phyloP scores from a whole-genome alignment of 1,284 basidiomycete genomes.

The Kalmanozyma brasiliensis region DNA sequence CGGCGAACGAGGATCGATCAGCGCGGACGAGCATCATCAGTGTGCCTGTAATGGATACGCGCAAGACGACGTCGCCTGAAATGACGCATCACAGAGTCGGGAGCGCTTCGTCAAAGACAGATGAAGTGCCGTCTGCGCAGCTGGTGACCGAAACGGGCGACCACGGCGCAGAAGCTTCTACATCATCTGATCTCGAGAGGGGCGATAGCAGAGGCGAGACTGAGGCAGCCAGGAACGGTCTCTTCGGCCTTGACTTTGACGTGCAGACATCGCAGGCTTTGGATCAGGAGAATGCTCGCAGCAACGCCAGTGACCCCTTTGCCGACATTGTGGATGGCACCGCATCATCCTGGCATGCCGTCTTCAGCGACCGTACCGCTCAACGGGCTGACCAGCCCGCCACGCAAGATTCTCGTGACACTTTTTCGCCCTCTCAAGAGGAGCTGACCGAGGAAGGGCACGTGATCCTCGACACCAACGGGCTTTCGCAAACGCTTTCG shows the following conservation, averaged over 20 bases:
- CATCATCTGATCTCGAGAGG: background rate
- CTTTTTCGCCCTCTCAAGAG: background rate
- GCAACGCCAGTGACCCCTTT: constrained; percentile 17
- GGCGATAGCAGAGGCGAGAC: constrained; percentile 3
- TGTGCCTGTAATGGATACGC: constrained; percentile 14
- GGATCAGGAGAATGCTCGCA: background rate
- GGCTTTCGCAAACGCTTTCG: constrained; percentile 43
- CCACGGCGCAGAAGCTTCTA: background rate
- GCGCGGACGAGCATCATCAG: background rate
- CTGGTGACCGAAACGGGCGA: constrained; percentile 7
- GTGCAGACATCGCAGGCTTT: background rate
- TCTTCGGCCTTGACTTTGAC: constrained; percentile 29
- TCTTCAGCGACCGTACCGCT: constrained; percentile 20
- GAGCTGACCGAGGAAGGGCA: constrained; percentile 14
- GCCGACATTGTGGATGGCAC: constrained; percentile 25
- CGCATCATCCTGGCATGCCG: constrained; percentile 44
- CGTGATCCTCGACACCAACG: constrained; percentile 34
- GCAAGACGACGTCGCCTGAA: constrained; percentile 21
- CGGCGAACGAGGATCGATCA: background rate
- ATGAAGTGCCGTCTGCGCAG: constrained; percentile 13
- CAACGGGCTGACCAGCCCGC: background rate
- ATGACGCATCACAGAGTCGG: constrained; percentile 32
- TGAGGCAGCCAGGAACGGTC: constrained; percentile 16
- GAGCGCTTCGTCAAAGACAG: constrained; percentile 15
- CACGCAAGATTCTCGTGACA: background rate